phyloP scores from a whole-genome alignment of 225 moss, liverwort and hornwort species.

The Thuidium tamariscinum region DNA sequence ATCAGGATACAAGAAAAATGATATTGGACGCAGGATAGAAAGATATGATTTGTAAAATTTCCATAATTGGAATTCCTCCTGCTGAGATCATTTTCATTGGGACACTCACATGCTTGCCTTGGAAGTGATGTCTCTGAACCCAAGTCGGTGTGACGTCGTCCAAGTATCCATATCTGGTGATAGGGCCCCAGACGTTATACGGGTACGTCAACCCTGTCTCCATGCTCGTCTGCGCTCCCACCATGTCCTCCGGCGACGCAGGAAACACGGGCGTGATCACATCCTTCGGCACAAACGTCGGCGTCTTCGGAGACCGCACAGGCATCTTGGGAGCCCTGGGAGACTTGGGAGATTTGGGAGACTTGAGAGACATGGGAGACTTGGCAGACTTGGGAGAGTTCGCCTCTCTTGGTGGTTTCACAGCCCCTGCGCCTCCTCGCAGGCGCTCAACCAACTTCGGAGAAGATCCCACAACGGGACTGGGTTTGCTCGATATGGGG shows the following conservation, averaged over 20 bases:
- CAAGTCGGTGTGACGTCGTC: constrained; percentile 8
- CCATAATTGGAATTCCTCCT: background rate
- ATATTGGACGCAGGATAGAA: background rate
- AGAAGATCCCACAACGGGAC: background rate
- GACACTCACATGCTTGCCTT: constrained; percentile 22
- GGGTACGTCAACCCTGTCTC: constrained; percentile 35
- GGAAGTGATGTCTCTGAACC: constrained; percentile 21
- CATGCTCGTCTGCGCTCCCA: constrained; percentile 17
- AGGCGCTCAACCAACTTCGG: background rate
- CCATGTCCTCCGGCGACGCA: constrained; percentile 11
- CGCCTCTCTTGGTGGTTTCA: background rate
- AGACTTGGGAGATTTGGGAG: background rate
- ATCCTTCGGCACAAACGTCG: constrained; percentile 10
- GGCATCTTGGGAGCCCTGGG: background rate
- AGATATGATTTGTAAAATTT: background rate
- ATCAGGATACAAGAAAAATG: too few relatives aligned
- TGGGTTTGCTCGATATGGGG: constrained; percentile 4
- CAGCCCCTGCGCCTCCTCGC: background rate
- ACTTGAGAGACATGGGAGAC: background rate
- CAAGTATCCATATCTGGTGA: constrained; percentile 34
- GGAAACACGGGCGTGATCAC: constrained; percentile 30
- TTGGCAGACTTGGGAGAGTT: background rate
- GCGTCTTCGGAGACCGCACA: constrained; percentile 6
- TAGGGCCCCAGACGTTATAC: constrained; percentile 25
- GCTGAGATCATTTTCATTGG: background rate